Conservation (phyloP, 1,284 basidiomycete species). For the Xerocomus minutiporus region DNA sequence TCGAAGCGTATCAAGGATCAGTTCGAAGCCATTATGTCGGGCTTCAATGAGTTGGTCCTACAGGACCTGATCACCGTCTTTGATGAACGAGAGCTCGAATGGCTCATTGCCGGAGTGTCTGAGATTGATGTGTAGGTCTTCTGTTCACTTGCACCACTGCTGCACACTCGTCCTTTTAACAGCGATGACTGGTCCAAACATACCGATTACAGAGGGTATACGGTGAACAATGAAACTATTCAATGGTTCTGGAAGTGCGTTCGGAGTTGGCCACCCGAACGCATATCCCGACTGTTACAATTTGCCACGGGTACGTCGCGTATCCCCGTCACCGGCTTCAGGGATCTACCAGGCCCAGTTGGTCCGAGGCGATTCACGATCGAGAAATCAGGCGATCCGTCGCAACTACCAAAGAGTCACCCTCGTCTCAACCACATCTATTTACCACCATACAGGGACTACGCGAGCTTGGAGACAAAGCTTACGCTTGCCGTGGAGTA, state of each 20-base stretch:
- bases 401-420: slow-evolving; percentile 77
- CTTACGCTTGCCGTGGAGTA: slow-evolving; percentile 79
- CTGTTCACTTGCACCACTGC: background rate
- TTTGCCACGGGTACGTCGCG: slow-evolving; percentile 92
- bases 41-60: slow-evolving; percentile 92
- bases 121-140: slow-evolving; percentile 86
- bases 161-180: slow-evolving; percentile 3
- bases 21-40: slow-evolving; percentile 92
- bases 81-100: slow-evolving; percentile 88
- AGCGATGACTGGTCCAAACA: slow-evolving; percentile 77
- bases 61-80: slow-evolving; percentile 93
- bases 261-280: slow-evolving; percentile 87
- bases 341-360: slow-evolving; percentile 92
- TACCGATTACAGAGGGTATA: slow-evolving; percentile 70
- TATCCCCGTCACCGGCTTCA: slow-evolving; percentile 92
- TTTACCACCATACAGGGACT: slow-evolving; percentile 81
- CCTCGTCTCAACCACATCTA: slow-evolving; percentile 87
- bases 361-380: slow-evolving; percentile 87
- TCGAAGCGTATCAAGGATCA: slow-evolving; percentile 89
- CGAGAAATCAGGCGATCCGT: slow-evolving; percentile 83
- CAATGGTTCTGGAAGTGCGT: slow-evolving; percentile 99
- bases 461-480: slow-evolving; percentile 79
- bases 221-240: slow-evolving; percentile 81
- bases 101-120: slow-evolving; percentile 93
- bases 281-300: slow-evolving; percentile 84